Evolutionary conservation across 2,329 filamentous ascomycete species (phyloP), one percentile per base, ranked within the genome.

Genomic region (Fusarium metavorans): DNA sequence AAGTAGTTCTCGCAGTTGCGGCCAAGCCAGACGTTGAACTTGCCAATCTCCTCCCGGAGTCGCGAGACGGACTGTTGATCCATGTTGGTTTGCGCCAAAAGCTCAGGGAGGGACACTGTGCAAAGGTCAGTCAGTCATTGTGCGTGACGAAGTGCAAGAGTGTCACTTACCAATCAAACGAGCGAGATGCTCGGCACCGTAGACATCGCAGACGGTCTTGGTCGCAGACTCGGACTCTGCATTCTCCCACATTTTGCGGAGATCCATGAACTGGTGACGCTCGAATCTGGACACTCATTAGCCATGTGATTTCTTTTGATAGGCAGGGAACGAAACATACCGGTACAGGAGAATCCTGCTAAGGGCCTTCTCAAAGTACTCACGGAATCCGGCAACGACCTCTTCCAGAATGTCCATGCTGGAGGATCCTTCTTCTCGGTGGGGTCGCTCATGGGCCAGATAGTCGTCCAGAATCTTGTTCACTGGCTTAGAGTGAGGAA

Each of bases 41-140:
- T 96, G 76, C 91, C 89, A 18, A 99, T 88, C 82, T 99, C 97
- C 79, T 98, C 95, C 14, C 95, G 92, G 30, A 98, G 90, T 56
- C 95, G 93, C 72, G 92, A 93, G 48, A 98, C 94, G 3, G 95
- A 95, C 82, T 97, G 95, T 63, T 93, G 88, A 80, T 98, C 97
- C 95, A 99, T 98, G 84, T 98, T 98, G 62, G 97, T 99, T 82
- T 99, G 97, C 5, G 95, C 95, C 72, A 98, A 92, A 45, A 98
- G 91, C 81, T 99, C 97, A 1, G 97, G 96, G 77, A 98, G 91
- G 1, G 93, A 93, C 5, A 97, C 96, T 98, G 77, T 66, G 4
- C 6, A 41, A 37, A 25, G 30, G 43, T 30, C 41, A 34, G 56
- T 77, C 54, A 73, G 71, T 32, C 48, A 23, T 14, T 45, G 52